Evolutionary conservation across 495 filamentous ascomycete genomes (phyloP).

Genomic region (Trichoderma orchidacearum): DNA sequence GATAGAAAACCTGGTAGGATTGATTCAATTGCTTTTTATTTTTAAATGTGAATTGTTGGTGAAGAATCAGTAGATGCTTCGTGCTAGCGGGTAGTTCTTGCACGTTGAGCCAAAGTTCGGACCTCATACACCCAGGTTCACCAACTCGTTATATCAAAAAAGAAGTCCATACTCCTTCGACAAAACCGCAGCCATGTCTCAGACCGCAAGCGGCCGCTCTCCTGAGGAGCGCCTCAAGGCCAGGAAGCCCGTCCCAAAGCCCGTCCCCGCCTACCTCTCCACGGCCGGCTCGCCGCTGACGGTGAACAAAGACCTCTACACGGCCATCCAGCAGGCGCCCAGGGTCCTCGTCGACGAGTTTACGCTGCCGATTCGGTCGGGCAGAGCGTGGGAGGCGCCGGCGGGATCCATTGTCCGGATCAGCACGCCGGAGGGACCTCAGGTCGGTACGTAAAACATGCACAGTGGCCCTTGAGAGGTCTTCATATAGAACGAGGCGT

Average conservation of each 20-base stretch:
- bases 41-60: too few relatives aligned
- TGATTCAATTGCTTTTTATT: too few relatives aligned
- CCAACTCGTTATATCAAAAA: too few relatives aligned
- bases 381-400: constrained; percentile 48
- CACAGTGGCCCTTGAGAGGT: neutral
- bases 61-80: too few relatives aligned
- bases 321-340: constrained; percentile 16
- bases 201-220: neutral
- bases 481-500: neutral
- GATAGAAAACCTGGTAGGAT: too few relatives aligned
- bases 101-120: too few relatives aligned
- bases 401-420: constrained; percentile 53
- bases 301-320: constrained; percentile 29
- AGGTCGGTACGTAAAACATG: constrained; percentile 34
- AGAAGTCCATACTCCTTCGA: too few relatives aligned
- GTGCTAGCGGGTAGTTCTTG: too few relatives aligned
- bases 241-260: constrained; percentile 17
- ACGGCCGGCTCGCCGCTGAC: constrained; percentile 25
- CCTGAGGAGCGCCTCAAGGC: neutral
- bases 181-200: neutral
- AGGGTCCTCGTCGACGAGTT: constrained; percentile 25
- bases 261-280: constrained; percentile 34
- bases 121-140: too few relatives aligned
- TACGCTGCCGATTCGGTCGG: constrained; percentile 40
- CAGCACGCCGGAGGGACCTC: constrained; percentile 59